Conservation (phyloP, 1,139 yeast species). For the Pichia sp. region DNA sequence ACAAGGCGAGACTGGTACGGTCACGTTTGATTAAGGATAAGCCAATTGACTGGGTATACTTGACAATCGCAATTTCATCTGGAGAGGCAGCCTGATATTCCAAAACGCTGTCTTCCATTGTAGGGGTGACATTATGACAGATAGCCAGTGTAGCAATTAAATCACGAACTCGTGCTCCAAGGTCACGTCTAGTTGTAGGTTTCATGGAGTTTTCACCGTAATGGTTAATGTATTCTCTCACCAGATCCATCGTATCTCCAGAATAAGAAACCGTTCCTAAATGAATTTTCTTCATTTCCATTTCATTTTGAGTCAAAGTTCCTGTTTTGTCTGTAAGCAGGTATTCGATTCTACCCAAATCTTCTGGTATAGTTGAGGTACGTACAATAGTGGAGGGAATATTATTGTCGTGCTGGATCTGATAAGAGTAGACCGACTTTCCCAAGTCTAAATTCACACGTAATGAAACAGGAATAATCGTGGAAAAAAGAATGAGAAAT, state of each 20-base stretch:
- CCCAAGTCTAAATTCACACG: conserved; percentile 94
- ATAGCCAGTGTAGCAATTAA: conserved; percentile 76
- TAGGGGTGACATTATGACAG: conserved; percentile 95
- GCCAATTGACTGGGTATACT: conserved; percentile 85
- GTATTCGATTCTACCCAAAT: conserved; percentile 92
- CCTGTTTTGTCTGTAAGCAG: conserved; percentile 94
- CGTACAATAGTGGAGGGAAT: conserved; percentile 89
- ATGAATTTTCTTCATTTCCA: conserved; percentile 93
- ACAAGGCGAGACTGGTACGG: conserved; percentile 63
- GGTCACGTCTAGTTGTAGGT: conserved; percentile 52
- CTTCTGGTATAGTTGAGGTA: conserved; percentile 97
- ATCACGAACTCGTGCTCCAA: conserved; percentile 74
- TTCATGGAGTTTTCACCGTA: conserved; percentile 27
- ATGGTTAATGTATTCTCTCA: conserved; percentile 57
- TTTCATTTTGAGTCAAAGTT: conserved; percentile 94
- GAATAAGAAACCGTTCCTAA: conserved; percentile 90
- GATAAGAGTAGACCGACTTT: conserved; percentile 92
- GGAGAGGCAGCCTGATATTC: conserved; percentile 98
- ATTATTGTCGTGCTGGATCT: conserved; percentile 79
- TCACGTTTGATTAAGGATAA: conserved; percentile 76
- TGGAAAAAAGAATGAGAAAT: conserved; percentile 84
- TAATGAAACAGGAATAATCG: conserved; percentile 93
- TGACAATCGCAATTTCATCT: conserved; percentile 95
- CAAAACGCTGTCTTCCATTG: conserved; percentile 59
- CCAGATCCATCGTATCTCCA: conserved; percentile 88